These are phyloP conservation scores for Colletotrichum simmondsii DNA, from an alignment of 2,329 filamentous ascomycete genomes.

Conservation along the genomic window DNA sequence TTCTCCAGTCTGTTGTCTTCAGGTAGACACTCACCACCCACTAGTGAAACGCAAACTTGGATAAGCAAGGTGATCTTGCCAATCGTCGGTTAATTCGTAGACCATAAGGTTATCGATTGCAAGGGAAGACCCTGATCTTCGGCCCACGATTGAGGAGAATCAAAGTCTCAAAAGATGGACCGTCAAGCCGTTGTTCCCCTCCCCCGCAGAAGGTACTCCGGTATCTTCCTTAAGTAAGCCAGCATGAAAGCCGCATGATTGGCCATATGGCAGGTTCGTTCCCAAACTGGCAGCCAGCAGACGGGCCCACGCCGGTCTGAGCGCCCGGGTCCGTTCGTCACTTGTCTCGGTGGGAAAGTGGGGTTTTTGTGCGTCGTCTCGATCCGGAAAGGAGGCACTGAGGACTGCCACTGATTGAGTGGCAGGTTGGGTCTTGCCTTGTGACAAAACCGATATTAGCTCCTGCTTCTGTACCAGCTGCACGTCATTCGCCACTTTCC, in stretches of 20 bases:
- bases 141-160: not conserved
- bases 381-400: not conserved
- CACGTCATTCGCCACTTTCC: constrained; percentile 18
- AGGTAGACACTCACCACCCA: too few species aligned
- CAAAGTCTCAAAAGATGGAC: not conserved
- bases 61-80: not conserved
- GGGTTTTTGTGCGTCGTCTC: not conserved
- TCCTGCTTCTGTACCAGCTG: not conserved
- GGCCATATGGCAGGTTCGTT: not conserved
- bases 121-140: constrained; percentile 20
- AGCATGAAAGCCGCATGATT: not conserved
- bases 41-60: constrained; percentile 1
- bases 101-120: not conserved
- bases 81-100: not conserved
- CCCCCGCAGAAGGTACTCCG: constrained; percentile 6
- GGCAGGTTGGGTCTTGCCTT: not conserved
- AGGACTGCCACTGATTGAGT: not conserved
- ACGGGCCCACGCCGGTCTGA: constrained; percentile 26
- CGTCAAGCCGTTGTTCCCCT: not conserved
- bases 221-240: not conserved
- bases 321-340: constrained; percentile 3
- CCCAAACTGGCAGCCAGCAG: constrained; percentile 23
- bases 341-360: constrained; percentile 24
- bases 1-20: not conserved
- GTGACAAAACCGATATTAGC: not conserved